phyloP scores from a whole-genome alignment of 2,329 filamentous ascomycete genomes.

The Clonostachys chloroleuca region DNA sequence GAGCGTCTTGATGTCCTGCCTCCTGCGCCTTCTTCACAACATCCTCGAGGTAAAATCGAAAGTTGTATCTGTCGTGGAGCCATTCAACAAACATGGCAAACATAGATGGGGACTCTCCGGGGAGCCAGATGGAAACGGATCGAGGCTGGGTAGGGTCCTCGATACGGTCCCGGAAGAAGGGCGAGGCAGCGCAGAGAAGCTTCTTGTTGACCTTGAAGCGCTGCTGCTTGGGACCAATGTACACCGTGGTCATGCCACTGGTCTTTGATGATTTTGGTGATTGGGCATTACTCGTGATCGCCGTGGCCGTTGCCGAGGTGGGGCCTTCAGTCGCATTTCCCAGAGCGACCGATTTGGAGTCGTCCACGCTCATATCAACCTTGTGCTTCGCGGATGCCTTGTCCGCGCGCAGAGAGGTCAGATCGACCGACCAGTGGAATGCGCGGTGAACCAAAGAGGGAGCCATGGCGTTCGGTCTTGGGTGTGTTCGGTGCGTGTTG shows the following conservation, averaged over 20 bases:
- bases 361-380: background rate
- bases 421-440: background rate
- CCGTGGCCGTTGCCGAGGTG: background rate
- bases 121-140: slow-evolving; percentile 28
- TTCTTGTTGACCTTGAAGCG: slow-evolving; percentile 36
- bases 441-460: background rate
- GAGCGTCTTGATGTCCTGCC: slow-evolving; percentile 16
- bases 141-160: slow-evolving; percentile 21
- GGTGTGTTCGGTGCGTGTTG: background rate
- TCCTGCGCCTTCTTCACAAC: slow-evolving; percentile 23
- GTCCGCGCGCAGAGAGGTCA: background rate
- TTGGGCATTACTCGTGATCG: background rate
- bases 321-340: background rate
- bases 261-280: background rate
- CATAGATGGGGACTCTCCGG: slow-evolving; percentile 43
- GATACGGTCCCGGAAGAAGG: slow-evolving; percentile 43
- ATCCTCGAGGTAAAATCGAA: slow-evolving; percentile 36
- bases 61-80: slow-evolving; percentile 37
- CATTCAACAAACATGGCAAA: slow-evolving; percentile 49
- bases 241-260: slow-evolving; percentile 21
- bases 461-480: background rate
- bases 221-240: slow-evolving; percentile 34
- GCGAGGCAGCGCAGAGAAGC: slow-evolving; percentile 38
- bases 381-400: background rate
- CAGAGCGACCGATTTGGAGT: background rate